Evolutionary conservation across 2,329 filamentous ascomycete genomes (phyloP).

Genomic region (Biscogniauxia marginata): DNA sequence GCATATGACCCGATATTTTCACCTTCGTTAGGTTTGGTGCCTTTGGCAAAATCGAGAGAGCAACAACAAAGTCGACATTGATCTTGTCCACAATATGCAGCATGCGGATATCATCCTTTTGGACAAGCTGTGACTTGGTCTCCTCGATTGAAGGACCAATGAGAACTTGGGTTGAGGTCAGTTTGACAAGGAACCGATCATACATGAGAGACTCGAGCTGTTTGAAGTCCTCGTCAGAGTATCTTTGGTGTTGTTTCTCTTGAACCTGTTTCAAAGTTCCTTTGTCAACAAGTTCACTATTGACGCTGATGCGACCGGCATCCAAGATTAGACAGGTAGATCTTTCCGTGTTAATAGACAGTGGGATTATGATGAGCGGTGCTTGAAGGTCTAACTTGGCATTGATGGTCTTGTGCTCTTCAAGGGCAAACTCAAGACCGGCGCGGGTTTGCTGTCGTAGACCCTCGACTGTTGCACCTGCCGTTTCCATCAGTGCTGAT

Average conservation of each 20-base stretch:
- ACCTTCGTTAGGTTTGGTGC: slow-evolving; percentile 90
- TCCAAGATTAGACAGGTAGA: slow-evolving; percentile 92
- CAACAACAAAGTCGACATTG: slow-evolving; percentile 95
- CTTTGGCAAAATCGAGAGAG: slow-evolving; percentile 95
- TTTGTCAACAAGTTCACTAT: slow-evolving; percentile 90
- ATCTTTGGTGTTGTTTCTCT: slow-evolving; percentile 82
- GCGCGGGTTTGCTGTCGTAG: slow-evolving; percentile 93
- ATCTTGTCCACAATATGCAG: slow-evolving; percentile 94
- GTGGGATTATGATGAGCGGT: slow-evolving; percentile 92
- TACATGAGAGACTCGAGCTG: slow-evolving; percentile 93
- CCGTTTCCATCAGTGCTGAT: slow-evolving; percentile 89
- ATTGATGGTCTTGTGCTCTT: slow-evolving; percentile 98
- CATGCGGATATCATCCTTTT: slow-evolving; percentile 65
- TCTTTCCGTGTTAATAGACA: slow-evolving; percentile 78
- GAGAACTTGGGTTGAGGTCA: slow-evolving; percentile 91
- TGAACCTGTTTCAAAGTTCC: slow-evolving; percentile 88
- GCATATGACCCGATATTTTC: slow-evolving; percentile 85
- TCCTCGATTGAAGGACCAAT: slow-evolving; percentile 92
- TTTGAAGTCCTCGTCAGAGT: slow-evolving; percentile 85
- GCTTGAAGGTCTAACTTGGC: slow-evolving; percentile 94
- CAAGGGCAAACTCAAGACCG: slow-evolving; percentile 90
- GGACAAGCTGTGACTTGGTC: slow-evolving; percentile 76
- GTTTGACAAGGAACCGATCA: slow-evolving; percentile 89
- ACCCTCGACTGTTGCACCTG: slow-evolving; percentile 92
- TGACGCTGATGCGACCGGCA: slow-evolving; percentile 92